These are phyloP conservation scores for Tricholoma furcatifolium DNA, from an alignment of 768 basidiomycete species.

Conservation along the genomic window DNA sequence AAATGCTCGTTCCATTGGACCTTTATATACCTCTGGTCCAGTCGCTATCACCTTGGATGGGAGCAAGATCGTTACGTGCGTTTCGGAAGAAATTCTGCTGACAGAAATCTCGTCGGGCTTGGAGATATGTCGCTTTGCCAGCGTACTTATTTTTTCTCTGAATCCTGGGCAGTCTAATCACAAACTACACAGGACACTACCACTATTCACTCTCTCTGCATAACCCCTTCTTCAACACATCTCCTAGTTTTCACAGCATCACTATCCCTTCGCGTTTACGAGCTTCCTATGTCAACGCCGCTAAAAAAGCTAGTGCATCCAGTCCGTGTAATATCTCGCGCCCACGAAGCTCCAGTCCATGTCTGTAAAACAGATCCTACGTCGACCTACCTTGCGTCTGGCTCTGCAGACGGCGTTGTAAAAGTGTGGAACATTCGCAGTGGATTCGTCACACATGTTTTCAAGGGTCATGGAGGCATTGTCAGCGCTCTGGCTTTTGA, in stretches of 20 bases:
- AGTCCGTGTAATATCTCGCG: slow-evolving; percentile 71
- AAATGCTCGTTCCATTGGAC: slow-evolving; percentile 68
- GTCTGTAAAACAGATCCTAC: slow-evolving; percentile 83
- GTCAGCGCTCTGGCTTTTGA: slow-evolving; percentile 89
- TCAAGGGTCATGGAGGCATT: slow-evolving; percentile 97
- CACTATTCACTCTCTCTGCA: slow-evolving; percentile 78
- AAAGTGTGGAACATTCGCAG: slow-evolving; percentile 93
- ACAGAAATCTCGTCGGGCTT: slow-evolving; percentile 76
- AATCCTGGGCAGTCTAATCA: background rate
- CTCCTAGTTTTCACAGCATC: slow-evolving; percentile 82
- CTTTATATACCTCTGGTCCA: slow-evolving; percentile 88
- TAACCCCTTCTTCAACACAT: slow-evolving; percentile 72
- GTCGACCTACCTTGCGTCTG: slow-evolving; percentile 90
- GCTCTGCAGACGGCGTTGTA: slow-evolving; percentile 93
- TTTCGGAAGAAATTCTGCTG: slow-evolving; percentile 81
- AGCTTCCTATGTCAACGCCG: slow-evolving; percentile 56
- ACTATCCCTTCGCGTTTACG: slow-evolving; percentile 79
- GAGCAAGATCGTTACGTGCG: slow-evolving; percentile 76
- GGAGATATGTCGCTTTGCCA: slow-evolving; percentile 77
- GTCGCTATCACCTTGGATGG: slow-evolving; percentile 81
- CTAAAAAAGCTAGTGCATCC: slow-evolving; percentile 59
- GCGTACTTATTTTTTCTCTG: slow-evolving; percentile 52
- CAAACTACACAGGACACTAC: slow-evolving; percentile 66
- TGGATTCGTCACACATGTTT: slow-evolving; percentile 90
- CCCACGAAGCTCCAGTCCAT: slow-evolving; percentile 94